phyloP scores from a whole-genome alignment of 768 basidiomycete species.

The Boletus pseudopeckii region DNA sequence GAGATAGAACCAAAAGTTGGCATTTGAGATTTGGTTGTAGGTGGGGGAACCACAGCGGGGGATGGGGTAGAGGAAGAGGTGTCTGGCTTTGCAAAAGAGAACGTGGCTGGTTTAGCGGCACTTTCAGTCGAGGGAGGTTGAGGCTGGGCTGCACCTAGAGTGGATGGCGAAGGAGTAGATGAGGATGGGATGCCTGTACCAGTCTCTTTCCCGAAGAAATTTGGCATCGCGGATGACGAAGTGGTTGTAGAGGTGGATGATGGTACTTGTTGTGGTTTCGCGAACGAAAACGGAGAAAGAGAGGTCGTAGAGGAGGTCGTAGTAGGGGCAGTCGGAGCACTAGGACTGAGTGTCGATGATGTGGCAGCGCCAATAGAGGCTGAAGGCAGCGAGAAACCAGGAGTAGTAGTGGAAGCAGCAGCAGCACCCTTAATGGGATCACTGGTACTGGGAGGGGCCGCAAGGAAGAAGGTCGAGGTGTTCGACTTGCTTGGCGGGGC shows the following conservation, averaged over 20 bases:
- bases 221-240: conserved; percentile 21
- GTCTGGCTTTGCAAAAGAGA: conserved; percentile 17
- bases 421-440: conserved; percentile 8
- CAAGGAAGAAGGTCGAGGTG: conserved; percentile 16
- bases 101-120: conserved; percentile 9
- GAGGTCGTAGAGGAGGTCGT: conserved; percentile 9
- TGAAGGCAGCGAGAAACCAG: conserved; percentile 24
- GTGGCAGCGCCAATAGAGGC: conserved; percentile 24
- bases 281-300: conserved; percentile 15
- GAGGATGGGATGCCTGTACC: conserved; percentile 3
- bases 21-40: conserved; percentile 10
- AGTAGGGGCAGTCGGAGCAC: conserved; percentile 6
- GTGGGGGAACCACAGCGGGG: conserved; percentile 3
- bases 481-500: conserved; percentile 14
- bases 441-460: not conserved
- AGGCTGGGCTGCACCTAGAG: conserved; percentile 3
- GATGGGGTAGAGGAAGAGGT: conserved; percentile 26
- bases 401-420: conserved; percentile 8
- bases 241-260: not conserved
- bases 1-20: conserved; percentile 19
- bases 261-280: conserved; percentile 12
- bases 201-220: conserved; percentile 32
- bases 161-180: conserved; percentile 6
- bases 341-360: conserved; percentile 14
- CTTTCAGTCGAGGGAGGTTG: conserved; percentile 7